A percentile compares a stretch with the other conserved stretches of the same genome.
Evolutionary conservation across 805 yeast species (phyloP).

Genomic region (Wickerhamiella shivajii): DNA sequence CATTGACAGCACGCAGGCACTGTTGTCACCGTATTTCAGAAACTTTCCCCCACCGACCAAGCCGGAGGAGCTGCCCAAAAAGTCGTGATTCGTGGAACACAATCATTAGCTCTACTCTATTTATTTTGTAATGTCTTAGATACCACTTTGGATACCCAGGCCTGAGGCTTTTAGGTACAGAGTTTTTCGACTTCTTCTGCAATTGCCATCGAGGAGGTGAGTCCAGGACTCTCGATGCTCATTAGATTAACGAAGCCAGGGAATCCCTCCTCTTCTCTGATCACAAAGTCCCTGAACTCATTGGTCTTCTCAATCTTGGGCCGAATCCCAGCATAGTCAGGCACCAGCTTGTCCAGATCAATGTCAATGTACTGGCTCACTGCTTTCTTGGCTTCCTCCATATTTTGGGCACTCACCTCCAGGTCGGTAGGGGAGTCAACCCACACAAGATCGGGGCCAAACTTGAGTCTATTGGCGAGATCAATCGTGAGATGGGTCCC

Average conservation of each 20-base stretch:
- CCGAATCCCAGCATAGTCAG: conserved; percentile 69
- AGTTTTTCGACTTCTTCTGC: conserved; percentile 47
- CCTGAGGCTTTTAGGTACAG: conserved; percentile 3
- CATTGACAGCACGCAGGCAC: conserved; percentile 47
- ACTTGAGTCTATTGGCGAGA: conserved; percentile 60
- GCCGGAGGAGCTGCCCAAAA: conserved; percentile 45
- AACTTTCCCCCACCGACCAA: conserved; percentile 66
- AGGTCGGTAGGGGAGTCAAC: conserved; percentile 28
- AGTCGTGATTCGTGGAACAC: too few relatives aligned
- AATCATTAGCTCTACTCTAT: too few relatives aligned
- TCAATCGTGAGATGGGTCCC: conserved; percentile 84
- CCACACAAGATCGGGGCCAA: conserved; percentile 89
- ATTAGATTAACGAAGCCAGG: conserved; percentile 68
- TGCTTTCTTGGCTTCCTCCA: conserved; percentile 41
- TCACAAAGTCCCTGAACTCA: conserved; percentile 57
- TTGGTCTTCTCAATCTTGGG: conserved; percentile 49
- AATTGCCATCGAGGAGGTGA: conserved; percentile 71
- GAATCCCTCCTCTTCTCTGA: conserved; percentile 52
- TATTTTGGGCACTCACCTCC: conserved; percentile 26
- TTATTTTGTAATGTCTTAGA: too few relatives aligned
- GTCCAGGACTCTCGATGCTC: conserved; percentile 85
- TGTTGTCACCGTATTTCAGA: conserved; percentile 50
- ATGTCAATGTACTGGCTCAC: conserved; percentile 49
- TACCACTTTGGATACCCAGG: too few relatives aligned
- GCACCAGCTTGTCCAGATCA: conserved; percentile 35